Evolutionary conservation across 805 yeast genomes (phyloP).

Genomic region (Tetrapisispora nanseiensis): DNA sequence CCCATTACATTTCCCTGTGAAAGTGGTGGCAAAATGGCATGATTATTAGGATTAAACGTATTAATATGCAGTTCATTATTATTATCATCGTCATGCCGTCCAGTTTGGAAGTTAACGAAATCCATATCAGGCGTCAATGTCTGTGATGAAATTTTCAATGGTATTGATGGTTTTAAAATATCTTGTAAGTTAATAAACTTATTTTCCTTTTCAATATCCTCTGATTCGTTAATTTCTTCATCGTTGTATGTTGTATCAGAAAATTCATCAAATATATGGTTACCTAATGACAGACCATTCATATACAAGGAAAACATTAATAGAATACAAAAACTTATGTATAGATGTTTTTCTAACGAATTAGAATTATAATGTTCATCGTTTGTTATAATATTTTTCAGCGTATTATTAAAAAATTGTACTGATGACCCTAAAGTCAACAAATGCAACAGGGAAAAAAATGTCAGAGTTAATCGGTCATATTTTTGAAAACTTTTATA

Average conservation of each 20-base stretch:
- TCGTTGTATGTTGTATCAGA: background rate
- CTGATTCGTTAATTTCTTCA: slow-evolving; percentile 1
- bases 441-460: slow-evolving; percentile 10
- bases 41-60: background rate
- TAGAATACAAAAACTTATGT: slow-evolving; percentile 14
- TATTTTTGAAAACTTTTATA: background rate
- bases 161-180: slow-evolving; percentile 13
- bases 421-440: slow-evolving; percentile 14
- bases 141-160: slow-evolving; percentile 26
- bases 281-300: slow-evolving; percentile 17
- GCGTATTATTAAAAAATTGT: slow-evolving; percentile 12
- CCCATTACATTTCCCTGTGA: background rate
- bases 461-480: background rate
- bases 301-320: slow-evolving; percentile 14
- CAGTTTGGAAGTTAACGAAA: background rate
- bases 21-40: background rate
- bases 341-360: slow-evolving; percentile 8
- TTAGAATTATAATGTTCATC: background rate
- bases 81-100: background rate
- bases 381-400: slow-evolving; percentile 3
- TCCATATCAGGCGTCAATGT: slow-evolving; percentile 27
- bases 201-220: slow-evolving; percentile 2
- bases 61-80: background rate
- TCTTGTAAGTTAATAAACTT: background rate
- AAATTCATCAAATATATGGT: background rate